These are phyloP conservation scores for Suhomyces yuchorum DNA, from an alignment of 1,139 yeast genomes.

Conservation along the genomic window DNA sequence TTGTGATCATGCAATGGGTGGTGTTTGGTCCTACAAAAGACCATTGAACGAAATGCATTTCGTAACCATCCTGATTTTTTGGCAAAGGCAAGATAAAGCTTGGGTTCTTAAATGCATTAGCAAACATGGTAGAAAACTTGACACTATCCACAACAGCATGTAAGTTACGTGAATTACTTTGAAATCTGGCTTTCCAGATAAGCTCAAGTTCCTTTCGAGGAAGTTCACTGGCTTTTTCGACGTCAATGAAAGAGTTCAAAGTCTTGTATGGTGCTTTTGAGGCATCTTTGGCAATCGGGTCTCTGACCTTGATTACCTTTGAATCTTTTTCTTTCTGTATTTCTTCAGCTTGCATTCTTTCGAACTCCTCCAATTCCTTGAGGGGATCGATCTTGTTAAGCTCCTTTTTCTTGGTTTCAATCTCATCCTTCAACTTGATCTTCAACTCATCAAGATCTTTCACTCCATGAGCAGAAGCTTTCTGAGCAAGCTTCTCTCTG, in stretches of 20 bases:
- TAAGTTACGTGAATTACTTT: conserved; percentile 57
- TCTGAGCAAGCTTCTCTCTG: conserved; percentile 35
- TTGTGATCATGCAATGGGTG: conserved; percentile 86
- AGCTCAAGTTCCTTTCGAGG: conserved; percentile 69
- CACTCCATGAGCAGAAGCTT: conserved; percentile 41
- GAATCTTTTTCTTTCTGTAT: conserved; percentile 34
- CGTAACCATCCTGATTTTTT: conserved; percentile 58
- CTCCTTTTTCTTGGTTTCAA: conserved; percentile 57
- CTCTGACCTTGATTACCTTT: conserved; percentile 34
- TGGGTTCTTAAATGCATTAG: conserved; percentile 74
- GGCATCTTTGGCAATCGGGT: conserved; percentile 48
- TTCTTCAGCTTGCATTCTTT: conserved; percentile 39
- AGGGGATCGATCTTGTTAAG: conserved; percentile 70
- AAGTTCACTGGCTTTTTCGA: conserved; percentile 61
- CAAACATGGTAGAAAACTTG: conserved; percentile 61
- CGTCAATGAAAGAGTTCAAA: conserved; percentile 67
- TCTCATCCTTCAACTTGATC: conserved; percentile 60
- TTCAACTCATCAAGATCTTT: conserved; percentile 62
- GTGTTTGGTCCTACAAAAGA: conserved; percentile 83
- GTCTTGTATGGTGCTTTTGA: conserved; percentile 67
- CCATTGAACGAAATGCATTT: conserved; percentile 95
- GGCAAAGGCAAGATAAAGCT: conserved; percentile 74
- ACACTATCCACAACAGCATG: conserved; percentile 62
- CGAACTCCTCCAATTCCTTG: conserved; percentile 62
- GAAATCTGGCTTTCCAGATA: conserved; percentile 89